A percentile compares a stretch with the other conserved stretches of the same genome.
Evolutionary conservation across 1,284 basidiomycete species (phyloP).

Genomic region (Agaricales sp.): DNA sequence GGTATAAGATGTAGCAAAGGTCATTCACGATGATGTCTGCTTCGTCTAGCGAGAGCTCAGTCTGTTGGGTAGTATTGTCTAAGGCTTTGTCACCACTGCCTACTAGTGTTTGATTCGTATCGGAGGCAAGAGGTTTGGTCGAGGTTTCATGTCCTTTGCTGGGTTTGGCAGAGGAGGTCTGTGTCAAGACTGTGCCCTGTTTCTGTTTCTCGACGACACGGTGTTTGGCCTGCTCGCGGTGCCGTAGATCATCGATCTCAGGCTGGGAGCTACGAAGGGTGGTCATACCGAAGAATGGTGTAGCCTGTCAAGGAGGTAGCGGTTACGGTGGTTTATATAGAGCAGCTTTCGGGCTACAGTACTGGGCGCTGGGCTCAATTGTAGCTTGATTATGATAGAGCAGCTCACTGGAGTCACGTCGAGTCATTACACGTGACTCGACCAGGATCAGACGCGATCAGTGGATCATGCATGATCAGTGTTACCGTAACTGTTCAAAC

Average conservation of each 20-base stretch:
- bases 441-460: neutral
- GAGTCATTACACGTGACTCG: neutral
- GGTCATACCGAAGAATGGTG: constrained; percentile 18
- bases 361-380: no score
- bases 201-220: constrained; percentile 23
- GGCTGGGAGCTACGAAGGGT: constrained; percentile 60
- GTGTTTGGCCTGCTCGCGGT: constrained; percentile 52
- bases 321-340: no score
- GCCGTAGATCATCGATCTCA: constrained; percentile 66
- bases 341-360: no score
- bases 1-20: constrained; percentile 1
- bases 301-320: neutral
- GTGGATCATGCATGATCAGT: no score
- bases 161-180: neutral
- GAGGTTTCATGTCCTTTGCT: neutral
- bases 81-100: no score
- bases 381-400: no score
- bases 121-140: no score
- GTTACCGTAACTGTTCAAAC: neutral
- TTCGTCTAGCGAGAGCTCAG: neutral
- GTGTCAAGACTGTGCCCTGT: neutral
- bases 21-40: constrained; percentile 7
- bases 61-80: no score
- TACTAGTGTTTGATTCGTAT: no score
- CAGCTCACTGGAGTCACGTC: neutral